Conservation (phyloP, 2,329 filamentous ascomycete genomes). For the Fusarium guadeloupense region DNA sequence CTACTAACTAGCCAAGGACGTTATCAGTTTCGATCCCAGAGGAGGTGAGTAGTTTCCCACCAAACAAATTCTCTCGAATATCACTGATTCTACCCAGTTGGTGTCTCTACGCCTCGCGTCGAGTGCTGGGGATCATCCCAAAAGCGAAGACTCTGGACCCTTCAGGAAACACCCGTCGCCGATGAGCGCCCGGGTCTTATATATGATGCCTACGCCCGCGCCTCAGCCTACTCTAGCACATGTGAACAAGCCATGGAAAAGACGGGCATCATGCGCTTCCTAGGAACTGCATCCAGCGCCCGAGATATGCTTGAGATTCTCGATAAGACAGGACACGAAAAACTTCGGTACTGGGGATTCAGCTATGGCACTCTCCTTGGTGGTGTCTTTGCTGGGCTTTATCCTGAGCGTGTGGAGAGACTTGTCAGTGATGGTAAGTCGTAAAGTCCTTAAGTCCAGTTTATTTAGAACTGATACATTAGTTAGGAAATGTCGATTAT, state of each 20-base stretch:
- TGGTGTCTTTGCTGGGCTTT: conserved; percentile 61
- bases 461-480: neutral
- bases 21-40: conserved; percentile 62
- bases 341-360: conserved; percentile 63
- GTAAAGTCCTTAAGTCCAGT: accelerated
- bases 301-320: conserved; percentile 60
- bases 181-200: conserved; percentile 59
- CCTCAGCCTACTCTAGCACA: conserved; percentile 52
- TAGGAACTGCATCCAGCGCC: conserved; percentile 56
- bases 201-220: conserved; percentile 56
- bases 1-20: conserved; percentile 47
- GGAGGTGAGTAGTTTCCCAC: conserved; percentile 47
- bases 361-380: conserved; percentile 65
- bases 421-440: conserved; percentile 60
- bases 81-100: conserved; percentile 45
- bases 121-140: conserved; percentile 60
- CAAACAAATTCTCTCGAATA: neutral
- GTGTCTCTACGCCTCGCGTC: conserved; percentile 59
- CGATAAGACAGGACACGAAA: conserved; percentile 52
- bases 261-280: conserved; percentile 52
- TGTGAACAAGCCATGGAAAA: conserved; percentile 54
- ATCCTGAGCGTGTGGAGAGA: conserved; percentile 59
- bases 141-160: conserved; percentile 54
- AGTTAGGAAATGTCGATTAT: conserved; percentile 59
- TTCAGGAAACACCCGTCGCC: conserved; percentile 55